phyloP scores from a whole-genome alignment of 2,329 filamentous ascomycete genomes.

The Cordyceps cateniannulata region DNA sequence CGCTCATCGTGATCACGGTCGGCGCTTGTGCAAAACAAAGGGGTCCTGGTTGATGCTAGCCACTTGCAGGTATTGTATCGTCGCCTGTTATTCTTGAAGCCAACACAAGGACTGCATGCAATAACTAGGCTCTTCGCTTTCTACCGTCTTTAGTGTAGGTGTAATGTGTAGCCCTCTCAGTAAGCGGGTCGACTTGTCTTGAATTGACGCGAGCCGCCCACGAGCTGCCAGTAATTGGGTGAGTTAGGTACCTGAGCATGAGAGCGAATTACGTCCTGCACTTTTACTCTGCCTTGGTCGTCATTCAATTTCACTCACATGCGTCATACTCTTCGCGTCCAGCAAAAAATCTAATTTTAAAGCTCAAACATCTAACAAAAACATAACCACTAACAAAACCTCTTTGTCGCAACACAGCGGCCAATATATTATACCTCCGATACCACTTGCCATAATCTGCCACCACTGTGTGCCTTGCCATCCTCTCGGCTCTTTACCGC shows the following conservation, averaged over 20 bases:
- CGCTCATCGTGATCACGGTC: conserved; percentile 22
- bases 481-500: background rate
- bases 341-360: conserved; percentile 6
- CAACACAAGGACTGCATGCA: background rate
- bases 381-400: conserved; percentile 11
- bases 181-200: conserved; percentile 8
- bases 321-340: background rate
- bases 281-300: background rate
- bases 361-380: conserved; percentile 12
- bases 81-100: background rate
- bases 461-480: background rate
- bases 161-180: background rate
- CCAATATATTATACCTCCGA: conserved; percentile 11
- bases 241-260: background rate
- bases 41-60: background rate
- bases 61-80: background rate
- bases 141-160: background rate
- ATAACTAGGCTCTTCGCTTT: background rate
- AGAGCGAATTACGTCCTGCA: background rate
- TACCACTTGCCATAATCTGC: conserved; percentile 2
- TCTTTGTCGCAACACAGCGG: conserved; percentile 10
- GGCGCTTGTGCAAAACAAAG: background rate
- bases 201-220: background rate
- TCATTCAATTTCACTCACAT: background rate
- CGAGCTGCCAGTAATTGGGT: background rate